Percentiles rank a stretch among this genome's conserved stretches.
Evolutionary conservation across 164 flowering plant genomes (phyloP).

Genomic region (Vitis amurensis): DNA sequence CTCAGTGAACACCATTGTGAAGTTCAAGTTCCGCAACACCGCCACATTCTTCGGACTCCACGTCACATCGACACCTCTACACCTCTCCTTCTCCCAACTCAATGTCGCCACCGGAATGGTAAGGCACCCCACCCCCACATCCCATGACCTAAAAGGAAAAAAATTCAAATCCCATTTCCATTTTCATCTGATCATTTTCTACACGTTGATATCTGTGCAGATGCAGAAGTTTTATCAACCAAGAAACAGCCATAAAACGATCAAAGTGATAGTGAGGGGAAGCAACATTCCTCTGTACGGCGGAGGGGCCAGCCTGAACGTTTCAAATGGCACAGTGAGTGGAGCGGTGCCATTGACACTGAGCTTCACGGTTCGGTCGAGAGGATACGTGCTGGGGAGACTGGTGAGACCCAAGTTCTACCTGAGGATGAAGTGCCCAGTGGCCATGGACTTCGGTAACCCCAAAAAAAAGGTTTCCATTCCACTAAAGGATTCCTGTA

Average conservation of each 20-base stretch:
- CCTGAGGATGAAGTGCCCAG: slow-evolving; percentile 30
- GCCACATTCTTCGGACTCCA: slow-evolving; percentile 58
- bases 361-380: slow-evolving; percentile 41
- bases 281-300: slow-evolving; percentile 43
- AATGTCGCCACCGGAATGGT: slow-evolving; percentile 46
- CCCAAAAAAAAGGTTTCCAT: slow-evolving; percentile 36
- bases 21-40: slow-evolving; percentile 37
- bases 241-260: slow-evolving; percentile 44
- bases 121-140: background rate
- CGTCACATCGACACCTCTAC: slow-evolving; percentile 42
- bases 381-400: slow-evolving; percentile 51
- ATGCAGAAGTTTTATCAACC: slow-evolving; percentile 40
- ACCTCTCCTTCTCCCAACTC: slow-evolving; percentile 38
- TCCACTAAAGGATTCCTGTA: slow-evolving; percentile 38
- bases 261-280: slow-evolving; percentile 31
- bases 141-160: background rate
- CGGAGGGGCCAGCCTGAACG: slow-evolving; percentile 35
- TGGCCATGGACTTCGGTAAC: slow-evolving; percentile 24
- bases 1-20: slow-evolving; percentile 44
- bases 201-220: slow-evolving; percentile 17
- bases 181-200: background rate
- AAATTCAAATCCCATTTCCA: no score
- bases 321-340: slow-evolving; percentile 21
- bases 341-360: slow-evolving; percentile 39
- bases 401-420: slow-evolving; percentile 58